These are phyloP conservation scores for Phialophora expanda DNA, from an alignment of 2,329 filamentous ascomycete species.

Conservation along the genomic window DNA sequence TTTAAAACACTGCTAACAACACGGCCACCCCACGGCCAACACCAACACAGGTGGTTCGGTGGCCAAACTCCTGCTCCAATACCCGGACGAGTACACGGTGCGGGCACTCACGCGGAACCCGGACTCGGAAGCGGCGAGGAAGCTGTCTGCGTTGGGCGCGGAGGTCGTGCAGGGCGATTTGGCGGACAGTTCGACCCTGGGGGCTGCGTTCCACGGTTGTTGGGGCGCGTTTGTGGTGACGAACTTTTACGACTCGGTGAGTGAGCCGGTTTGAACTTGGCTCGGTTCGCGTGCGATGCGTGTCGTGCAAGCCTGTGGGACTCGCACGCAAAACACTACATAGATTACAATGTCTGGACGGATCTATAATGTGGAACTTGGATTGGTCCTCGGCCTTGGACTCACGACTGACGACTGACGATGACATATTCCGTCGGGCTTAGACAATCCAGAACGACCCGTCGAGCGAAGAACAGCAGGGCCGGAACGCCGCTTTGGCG, in stretches of 20 bases:
- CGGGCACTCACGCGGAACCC: constrained; percentile 42
- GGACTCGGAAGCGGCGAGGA: constrained; percentile 35
- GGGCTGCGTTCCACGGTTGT: constrained; percentile 23
- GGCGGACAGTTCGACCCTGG: constrained; percentile 29
- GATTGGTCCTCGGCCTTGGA: too few species aligned
- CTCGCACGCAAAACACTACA: too few species aligned
- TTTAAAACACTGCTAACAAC: background rate
- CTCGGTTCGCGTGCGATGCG: background rate
- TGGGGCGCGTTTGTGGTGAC: constrained; percentile 36
- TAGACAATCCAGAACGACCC: constrained; percentile 32
- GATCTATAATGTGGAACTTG: too few species aligned
- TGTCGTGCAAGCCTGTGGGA: too few species aligned
- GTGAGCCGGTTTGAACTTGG: background rate
- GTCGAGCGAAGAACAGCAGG: constrained; percentile 32
- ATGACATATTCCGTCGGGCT: background rate
- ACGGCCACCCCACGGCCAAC: background rate
- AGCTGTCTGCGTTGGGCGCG: constrained; percentile 38
- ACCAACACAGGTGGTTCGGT: constrained; percentile 40
- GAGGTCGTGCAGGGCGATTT: constrained; percentile 41
- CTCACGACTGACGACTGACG: background rate
- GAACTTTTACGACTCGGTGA: constrained; percentile 33
- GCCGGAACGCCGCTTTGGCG: constrained; percentile 27
- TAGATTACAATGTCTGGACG: too few species aligned
- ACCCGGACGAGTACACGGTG: constrained; percentile 38
- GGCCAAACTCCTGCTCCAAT: constrained; percentile 40